These are phyloP conservation scores for Nephelium lappaceum DNA, from an alignment of 345 rosid genomes.

Conservation along the genomic window DNA sequence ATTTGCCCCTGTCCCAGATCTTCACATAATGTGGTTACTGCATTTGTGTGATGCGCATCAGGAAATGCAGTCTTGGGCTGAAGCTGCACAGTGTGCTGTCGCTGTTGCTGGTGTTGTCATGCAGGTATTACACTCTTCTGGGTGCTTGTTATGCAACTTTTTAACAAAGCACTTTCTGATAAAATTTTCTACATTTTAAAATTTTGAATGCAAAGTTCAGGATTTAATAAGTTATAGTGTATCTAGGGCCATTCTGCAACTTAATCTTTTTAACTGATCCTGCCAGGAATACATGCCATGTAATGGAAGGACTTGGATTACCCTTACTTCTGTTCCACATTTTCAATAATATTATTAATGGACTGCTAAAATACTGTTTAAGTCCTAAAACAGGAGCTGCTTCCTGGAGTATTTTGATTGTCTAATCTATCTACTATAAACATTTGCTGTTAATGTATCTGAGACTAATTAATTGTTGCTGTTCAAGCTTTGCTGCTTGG, in stretches of 20 bases:
- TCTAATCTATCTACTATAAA: background rate
- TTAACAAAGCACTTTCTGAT: background rate
- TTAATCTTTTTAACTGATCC: background rate
- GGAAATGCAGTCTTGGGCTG: constrained; percentile 99
- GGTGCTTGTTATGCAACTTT: constrained; percentile 9
- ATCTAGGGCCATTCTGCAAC: background rate
- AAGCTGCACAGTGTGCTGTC: constrained; percentile 98
- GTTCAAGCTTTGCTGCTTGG: constrained; percentile 10
- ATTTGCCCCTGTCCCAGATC: constrained; percentile 98
- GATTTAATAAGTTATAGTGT: background rate
- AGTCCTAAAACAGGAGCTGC: background rate
- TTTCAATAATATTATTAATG: background rate
- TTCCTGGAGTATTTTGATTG: background rate
- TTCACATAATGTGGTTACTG: constrained; percentile 98
- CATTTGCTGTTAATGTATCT: background rate
- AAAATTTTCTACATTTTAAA: background rate
- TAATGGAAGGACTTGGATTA: background rate
- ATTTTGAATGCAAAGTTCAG: background rate
- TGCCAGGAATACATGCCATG: background rate
- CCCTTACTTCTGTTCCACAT: background rate
- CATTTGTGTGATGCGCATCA: constrained; percentile 99
- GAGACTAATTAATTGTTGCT: background rate
- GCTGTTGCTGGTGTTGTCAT: constrained; percentile 93
- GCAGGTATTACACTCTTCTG: constrained; percentile 55
- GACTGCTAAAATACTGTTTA: background rate